Evolutionary conservation across 139 green algal species (phyloP).

Genomic region (Volvox reticuliferus): DNA sequence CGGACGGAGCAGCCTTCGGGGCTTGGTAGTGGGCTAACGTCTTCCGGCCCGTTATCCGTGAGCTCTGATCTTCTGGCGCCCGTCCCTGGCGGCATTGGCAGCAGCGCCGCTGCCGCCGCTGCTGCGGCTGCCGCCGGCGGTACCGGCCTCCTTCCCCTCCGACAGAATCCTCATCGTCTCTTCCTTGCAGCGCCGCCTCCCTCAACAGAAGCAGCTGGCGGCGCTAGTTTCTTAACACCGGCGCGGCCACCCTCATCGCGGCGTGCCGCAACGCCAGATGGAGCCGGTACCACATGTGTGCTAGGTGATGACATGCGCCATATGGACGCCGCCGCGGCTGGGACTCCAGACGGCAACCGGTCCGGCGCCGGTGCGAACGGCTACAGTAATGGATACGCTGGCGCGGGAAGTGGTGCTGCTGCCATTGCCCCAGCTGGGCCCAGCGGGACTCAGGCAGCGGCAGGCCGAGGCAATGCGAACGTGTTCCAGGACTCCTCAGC

Average conservation of each 20-base stretch:
- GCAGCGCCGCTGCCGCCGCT: constrained; percentile 1
- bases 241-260: constrained; percentile 9
- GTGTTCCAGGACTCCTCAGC: not conserved
- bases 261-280: constrained; percentile 4
- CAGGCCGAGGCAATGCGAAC: not conserved
- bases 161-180: constrained; percentile 85
- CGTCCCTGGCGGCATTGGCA: constrained; percentile 7
- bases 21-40: not conserved
- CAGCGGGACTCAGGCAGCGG: not conserved
- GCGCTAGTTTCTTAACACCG: constrained; percentile 42
- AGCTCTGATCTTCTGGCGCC: constrained; percentile 32
- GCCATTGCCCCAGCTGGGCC: not conserved
- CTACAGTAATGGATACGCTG: not conserved
- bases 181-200: constrained; percentile 85
- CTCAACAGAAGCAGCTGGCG: constrained; percentile 56
- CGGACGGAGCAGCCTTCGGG: constrained; percentile 53
- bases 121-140: constrained; percentile 7
- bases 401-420: not conserved
- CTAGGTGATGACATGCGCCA: not conserved
- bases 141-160: constrained; percentile 69
- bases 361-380: not conserved
- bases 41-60: not conserved
- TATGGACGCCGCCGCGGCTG: not conserved
- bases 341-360: not conserved
- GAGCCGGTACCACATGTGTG: not conserved